Evolutionary conservation across 2,329 filamentous ascomycete genomes (phyloP), one percentile per base, ranked within the genome.

Genomic region (Whalleya microplaca): DNA sequence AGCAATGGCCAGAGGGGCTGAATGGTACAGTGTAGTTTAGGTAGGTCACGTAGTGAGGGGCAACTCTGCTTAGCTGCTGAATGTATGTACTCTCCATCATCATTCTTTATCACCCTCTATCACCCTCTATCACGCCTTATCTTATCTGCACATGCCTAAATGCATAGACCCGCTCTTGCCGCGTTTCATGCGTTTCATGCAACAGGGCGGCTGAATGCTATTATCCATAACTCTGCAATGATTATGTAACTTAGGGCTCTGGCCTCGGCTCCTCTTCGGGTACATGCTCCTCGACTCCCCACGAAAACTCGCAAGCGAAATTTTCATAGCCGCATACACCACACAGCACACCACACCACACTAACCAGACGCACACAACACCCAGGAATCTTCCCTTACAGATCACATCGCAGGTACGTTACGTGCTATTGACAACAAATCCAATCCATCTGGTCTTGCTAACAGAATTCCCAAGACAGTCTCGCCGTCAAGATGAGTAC

Each of bases 401-500:
- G 61, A 66, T 53, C 55, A 54, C 55, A 53, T 53, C 65, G 58
- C 62, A 68, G 66, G 67, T 67, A 66, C 53, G 62, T 51, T 37
- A 41, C 16, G 42, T 29, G 29, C 6, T 40, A 10, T 51, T 52
- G 14, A 20, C 41, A n/a, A 10, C 12, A 6, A 37, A 37, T 42
- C 3, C 12, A 21, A 23, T 27, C 8, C 10, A 23, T 45, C 8
- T 18, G 2, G 43, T 4, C 20, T 41, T 56, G 56, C 55, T 63
- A 40, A 63, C 50, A 55, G 47, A 2, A 44, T 41, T 40, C 21
- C 19, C 29, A 2, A 12, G 20, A 55, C 48, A 70, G 68, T 67
- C 64, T 69, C 60, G 64, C 59, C 60, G 65, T 63, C 69, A 71
- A 71, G 62, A 72, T 72, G 70, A 72, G 70, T 72, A 64, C 62